Base-by-base conservation (phyloP, 768 basidiomycete genomes). In the Podaxis carcinomalis region DNA sequence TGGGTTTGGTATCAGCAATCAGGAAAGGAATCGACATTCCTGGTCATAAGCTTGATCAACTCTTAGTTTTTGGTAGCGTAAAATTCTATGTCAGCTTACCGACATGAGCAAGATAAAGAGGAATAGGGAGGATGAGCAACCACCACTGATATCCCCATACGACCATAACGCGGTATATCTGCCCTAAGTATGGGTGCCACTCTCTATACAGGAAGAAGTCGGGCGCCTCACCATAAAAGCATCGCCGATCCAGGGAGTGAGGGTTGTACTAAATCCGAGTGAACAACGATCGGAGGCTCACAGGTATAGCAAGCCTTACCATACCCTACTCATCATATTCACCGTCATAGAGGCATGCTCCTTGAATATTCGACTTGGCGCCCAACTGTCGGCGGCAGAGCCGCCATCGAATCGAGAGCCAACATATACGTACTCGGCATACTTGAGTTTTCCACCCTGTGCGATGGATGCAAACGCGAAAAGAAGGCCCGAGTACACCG, bases 191-290 rank as follows among this genome's bases (percentile, higher is more conserved):
- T 47, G 6, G 52, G 19, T 21, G 14, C 13, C 21, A 25, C 21
- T 16, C 56, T 19, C 4, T 32, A 14, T 11, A 37, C 25, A n/a
- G 4, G 16, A 2, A 32, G 39, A 21, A 36, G 7, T 2, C 35
- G 5, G 11, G 9, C 42, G 9, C 42, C 66, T 16, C 47, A 78
- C 71, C 72, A 78, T 74, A 39, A 78, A 65, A 3, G 72, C 42
- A 65, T 78, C 77, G 14, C 72, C 71, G 49, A 76, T 50, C 74
- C 74, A 76, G 23, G 72, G 73, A 5, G 75, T 63, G 5, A 75
- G 50, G 7, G 68, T 70, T 7, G 64, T 65, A 42, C 76, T 77
- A 57, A 21, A 37, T 46, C 11, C 10, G 21, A 4, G 21, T 37
- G 9, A 54, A 19, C 40, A 16, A 51, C 59, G 10, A 32, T 39